These are phyloP conservation scores for Pseudogymnoascus sp. DNA, from an alignment of 2,329 filamentous ascomycete species.

Conservation along the genomic window DNA sequence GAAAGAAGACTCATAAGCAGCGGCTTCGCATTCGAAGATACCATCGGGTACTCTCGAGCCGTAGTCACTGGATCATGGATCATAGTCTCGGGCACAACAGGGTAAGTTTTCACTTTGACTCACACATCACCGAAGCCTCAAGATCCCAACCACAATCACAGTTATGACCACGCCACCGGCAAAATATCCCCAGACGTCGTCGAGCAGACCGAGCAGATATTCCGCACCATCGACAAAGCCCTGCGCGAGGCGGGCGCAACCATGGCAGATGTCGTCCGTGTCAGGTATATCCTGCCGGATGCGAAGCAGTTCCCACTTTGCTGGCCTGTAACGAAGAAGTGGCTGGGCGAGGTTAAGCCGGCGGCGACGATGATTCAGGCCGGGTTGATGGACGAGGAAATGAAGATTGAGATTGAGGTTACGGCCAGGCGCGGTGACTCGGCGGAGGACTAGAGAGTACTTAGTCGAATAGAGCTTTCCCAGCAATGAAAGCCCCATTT, in stretches of 20 bases:
- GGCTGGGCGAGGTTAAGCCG: constrained; percentile 41
- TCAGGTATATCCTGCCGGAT: constrained; percentile 45
- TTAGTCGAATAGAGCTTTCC: neutral
- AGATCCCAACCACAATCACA: constrained; percentile 19
- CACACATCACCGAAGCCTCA: neutral
- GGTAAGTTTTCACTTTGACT: constrained; percentile 28
- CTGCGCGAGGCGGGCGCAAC: constrained; percentile 37
- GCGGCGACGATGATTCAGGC: constrained; percentile 49
- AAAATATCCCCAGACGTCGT: constrained; percentile 38
- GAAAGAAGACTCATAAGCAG: constrained; percentile 13
- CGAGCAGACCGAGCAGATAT: constrained; percentile 43
- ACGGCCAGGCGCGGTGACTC: constrained; percentile 15
- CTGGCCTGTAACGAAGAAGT: constrained; percentile 44
- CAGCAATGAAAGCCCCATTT: neutral
- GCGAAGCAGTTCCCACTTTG: constrained; percentile 39
- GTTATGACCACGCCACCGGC: constrained; percentile 45
- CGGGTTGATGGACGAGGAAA: constrained; percentile 42
- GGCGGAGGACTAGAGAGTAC: neutral
- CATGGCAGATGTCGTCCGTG: constrained; percentile 43
- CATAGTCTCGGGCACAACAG: constrained; percentile 49
- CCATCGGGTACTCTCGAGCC: constrained; percentile 49
- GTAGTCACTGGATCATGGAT: constrained; percentile 45
- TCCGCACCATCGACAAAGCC: constrained; percentile 40
- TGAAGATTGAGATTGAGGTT: constrained; percentile 31
- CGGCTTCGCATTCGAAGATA: constrained; percentile 43